Evolutionary conservation across 257 asterid species (phyloP).

Genomic region (Ocimum tenuiflorum): DNA sequence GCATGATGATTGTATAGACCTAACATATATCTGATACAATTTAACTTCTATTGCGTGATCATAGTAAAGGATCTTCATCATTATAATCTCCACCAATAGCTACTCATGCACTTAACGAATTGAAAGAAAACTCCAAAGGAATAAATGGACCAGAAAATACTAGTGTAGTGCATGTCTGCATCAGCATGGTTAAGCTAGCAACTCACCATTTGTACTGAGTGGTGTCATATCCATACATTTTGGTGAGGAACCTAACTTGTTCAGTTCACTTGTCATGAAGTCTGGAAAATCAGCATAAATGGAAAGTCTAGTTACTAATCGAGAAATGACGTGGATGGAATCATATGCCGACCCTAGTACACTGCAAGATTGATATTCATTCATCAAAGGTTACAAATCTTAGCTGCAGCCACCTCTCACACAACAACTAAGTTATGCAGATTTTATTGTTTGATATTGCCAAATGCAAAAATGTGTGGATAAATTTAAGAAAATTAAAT

Average conservation of each 20-base stretch:
- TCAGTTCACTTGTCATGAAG: conserved; percentile 57
- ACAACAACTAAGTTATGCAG: conserved; percentile 10
- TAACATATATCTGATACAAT: background rate
- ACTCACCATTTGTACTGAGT: conserved; percentile 44
- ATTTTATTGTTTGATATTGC: background rate
- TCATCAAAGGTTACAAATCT: background rate
- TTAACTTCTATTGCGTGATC: background rate
- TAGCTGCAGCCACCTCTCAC: conserved; percentile 5
- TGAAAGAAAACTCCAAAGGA: background rate
- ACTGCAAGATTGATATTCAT: background rate
- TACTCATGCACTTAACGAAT: background rate
- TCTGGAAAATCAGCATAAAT: conserved; percentile 40
- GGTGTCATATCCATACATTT: conserved; percentile 36
- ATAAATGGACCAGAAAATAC: background rate
- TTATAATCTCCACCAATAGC: background rate
- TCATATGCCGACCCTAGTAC: background rate
- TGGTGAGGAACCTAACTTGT: conserved; percentile 52
- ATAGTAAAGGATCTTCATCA: background rate
- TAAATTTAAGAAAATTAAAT: background rate
- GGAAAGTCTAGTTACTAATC: conserved; percentile 11
- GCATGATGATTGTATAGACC: background rate
- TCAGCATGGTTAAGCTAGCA: conserved; percentile 15
- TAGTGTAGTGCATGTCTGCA: too few species aligned
- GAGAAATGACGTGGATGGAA: conserved; percentile 9
- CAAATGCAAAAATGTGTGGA: background rate